A percentile compares a stretch with the other conserved stretches of the same genome.
Evolutionary conservation across 2,329 filamentous ascomycete species (phyloP).

Genomic region (Fulvia fulva): DNA sequence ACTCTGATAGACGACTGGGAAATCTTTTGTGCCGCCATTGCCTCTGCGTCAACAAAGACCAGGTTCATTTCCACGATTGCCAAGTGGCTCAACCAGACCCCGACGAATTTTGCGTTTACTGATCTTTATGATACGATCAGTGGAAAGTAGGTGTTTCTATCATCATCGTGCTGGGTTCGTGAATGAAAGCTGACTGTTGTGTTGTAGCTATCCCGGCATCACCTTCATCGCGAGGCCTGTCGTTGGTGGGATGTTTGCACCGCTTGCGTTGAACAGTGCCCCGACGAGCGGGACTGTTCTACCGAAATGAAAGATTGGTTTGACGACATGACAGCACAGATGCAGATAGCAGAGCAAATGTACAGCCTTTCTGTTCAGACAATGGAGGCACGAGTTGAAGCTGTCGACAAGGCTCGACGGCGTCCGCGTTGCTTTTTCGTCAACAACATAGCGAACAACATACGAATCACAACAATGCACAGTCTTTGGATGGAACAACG

Average conservation of each 20-base stretch:
- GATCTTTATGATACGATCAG: constrained; percentile 51
- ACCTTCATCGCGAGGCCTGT: constrained; percentile 50
- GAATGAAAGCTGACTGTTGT: constrained; percentile 10
- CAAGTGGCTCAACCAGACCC: constrained; percentile 48
- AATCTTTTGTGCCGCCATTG: constrained; percentile 48
- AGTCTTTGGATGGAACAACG: too few relatives aligned
- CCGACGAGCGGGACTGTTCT: constrained; percentile 18
- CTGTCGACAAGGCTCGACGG: too few relatives aligned
- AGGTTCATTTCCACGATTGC: constrained; percentile 48
- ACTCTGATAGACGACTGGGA: constrained; percentile 46
- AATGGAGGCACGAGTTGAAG: too few relatives aligned
- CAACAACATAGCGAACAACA: too few relatives aligned
- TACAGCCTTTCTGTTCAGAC: neutral
- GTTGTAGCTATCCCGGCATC: constrained; percentile 20
- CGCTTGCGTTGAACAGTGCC: constrained; percentile 38
- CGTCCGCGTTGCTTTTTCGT: too few relatives aligned
- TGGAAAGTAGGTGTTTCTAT: constrained; percentile 31
- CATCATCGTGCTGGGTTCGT: too few relatives aligned
- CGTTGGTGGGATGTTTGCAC: constrained; percentile 50
- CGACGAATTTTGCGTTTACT: constrained; percentile 46
- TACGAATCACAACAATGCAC: too few relatives aligned
- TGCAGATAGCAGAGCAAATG: neutral
- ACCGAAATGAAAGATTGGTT: neutral
- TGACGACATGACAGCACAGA: neutral
- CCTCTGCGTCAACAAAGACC: constrained; percentile 39